Evolutionary conservation across 163 green algal genomes (phyloP).

Genomic region (Coccomyxa subellipsoidea): DNA sequence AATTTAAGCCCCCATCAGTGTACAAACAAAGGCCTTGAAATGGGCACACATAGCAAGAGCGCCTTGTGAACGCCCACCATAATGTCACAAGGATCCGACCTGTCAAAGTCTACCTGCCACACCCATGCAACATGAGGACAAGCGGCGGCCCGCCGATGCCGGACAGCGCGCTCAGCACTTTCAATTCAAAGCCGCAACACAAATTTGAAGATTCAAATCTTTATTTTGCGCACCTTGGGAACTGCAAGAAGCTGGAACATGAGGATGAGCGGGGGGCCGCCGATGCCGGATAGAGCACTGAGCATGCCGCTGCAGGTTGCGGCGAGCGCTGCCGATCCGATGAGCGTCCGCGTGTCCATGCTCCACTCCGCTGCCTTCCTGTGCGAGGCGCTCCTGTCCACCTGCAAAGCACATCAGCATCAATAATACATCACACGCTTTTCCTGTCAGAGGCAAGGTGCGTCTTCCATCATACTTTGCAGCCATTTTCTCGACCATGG

Average conservation of each 20-base stretch:
- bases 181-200: no score
- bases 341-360: not conserved
- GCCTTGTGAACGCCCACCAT: no score
- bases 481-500: no score
- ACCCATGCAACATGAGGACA: no score
- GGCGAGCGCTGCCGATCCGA: not conserved
- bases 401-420: not conserved
- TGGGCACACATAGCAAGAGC: no score
- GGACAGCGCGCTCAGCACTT: not conserved
- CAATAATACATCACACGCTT: not conserved
- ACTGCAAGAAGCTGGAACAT: not conserved
- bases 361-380: not conserved
- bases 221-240: constrained; percentile 2
- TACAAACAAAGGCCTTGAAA: no score
- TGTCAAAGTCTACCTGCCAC: no score
- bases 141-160: not conserved
- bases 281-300: not conserved
- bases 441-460: no score
- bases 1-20: no score
- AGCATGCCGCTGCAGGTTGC: not conserved
- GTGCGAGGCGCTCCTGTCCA: not conserved
- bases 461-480: no score
- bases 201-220: no score
- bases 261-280: not conserved
- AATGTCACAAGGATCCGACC: no score